Base-by-base conservation (phyloP, 306 rosid species). In the Abrus precatorius region DNA sequence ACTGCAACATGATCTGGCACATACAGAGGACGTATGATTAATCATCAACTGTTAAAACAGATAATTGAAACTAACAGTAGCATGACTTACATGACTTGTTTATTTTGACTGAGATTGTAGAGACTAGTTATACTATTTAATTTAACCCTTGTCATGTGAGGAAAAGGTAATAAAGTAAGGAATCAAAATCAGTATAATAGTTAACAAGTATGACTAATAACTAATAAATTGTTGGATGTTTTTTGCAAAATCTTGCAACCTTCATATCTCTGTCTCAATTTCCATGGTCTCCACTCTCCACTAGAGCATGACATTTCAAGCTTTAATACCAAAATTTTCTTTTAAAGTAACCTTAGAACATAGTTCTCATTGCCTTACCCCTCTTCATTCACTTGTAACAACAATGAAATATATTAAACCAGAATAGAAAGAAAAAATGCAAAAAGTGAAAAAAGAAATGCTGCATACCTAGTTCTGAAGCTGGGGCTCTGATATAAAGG, bases 401-500 rank as follows among this genome's bases (percentile, higher is more conserved):
- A 50, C 3, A 62, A 34, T 62, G 27, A 0, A 55, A 9, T 54
- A 54, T 14, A 50, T 3, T 14, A 3, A 11, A 50, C 11, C 4
- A 6, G 13, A 50, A 11, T 1, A 1, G 7, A 5, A 59, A 59
- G 41, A 2, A 0, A 59, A 59, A 9, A 20, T 20, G 20, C 20
- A 20, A 6, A 6, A 7, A 14, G 6, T 5, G 40, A 48, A 44
- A 13, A 27, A 13, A 73, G 27, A 3, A 52, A 29, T 1, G 50
- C 20, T 20, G 43, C 1, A 13, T 64, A 84, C 81, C 88, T 48
- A 78, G 13, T 20, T 87, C 86, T 28, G 85, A 84, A 57, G 81
- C 75, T 14, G 88, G 70, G 57, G 80, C 53, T 30, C 72, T 72
- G 30, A 83, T n/a, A 50, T 70, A 82, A 27, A 84, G 28, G 69